phyloP scores from a whole-genome alignment of 805 yeast genomes.

The Candida odintsovae region DNA sequence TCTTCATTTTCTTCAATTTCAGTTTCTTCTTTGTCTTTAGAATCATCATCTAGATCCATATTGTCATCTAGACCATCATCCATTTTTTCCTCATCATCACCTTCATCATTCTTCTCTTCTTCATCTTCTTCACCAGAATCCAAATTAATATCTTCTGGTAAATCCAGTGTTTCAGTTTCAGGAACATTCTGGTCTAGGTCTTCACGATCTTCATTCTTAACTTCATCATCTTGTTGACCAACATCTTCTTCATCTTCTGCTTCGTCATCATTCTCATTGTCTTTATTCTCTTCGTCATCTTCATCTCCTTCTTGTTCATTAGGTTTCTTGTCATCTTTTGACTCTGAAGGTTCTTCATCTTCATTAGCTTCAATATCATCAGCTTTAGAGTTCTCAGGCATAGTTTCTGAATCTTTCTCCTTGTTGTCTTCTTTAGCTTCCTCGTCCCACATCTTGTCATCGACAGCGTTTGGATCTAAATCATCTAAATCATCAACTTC shows the following conservation, averaged over 20 bases:
- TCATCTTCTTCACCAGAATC: constrained; percentile 71
- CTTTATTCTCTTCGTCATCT: constrained; percentile 33
- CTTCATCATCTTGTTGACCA: constrained; percentile 79
- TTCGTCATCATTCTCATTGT: constrained; percentile 45
- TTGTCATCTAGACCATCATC: constrained; percentile 31
- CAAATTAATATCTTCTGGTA: constrained; percentile 88
- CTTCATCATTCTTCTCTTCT: constrained; percentile 32
- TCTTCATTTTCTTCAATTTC: constrained; percentile 26
- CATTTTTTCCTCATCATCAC: constrained; percentile 27
- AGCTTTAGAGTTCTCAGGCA: constrained; percentile 51
- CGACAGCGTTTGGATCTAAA: constrained; percentile 89
- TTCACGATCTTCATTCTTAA: constrained; percentile 60
- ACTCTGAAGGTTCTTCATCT: constrained; percentile 29
- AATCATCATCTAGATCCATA: constrained; percentile 44
- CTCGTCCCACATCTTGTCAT: constrained; percentile 98
- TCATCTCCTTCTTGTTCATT: constrained; percentile 29
- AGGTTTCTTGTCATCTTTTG: constrained; percentile 29
- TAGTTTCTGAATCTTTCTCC: constrained; percentile 75
- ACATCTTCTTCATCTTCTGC: constrained; percentile 64
- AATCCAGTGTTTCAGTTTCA: constrained; percentile 79
- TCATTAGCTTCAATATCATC: constrained; percentile 37
- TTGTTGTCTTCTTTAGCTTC: constrained; percentile 70
- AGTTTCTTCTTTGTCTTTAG: constrained; percentile 25
- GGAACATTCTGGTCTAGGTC: constrained; percentile 70
- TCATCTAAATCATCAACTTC: constrained; percentile 87